Percentiles rank a stretch among this genome's conserved stretches.
phyloP scores from a whole-genome alignment of 2,329 filamentous ascomycete genomes.

The Cytospora paraplurivora region DNA sequence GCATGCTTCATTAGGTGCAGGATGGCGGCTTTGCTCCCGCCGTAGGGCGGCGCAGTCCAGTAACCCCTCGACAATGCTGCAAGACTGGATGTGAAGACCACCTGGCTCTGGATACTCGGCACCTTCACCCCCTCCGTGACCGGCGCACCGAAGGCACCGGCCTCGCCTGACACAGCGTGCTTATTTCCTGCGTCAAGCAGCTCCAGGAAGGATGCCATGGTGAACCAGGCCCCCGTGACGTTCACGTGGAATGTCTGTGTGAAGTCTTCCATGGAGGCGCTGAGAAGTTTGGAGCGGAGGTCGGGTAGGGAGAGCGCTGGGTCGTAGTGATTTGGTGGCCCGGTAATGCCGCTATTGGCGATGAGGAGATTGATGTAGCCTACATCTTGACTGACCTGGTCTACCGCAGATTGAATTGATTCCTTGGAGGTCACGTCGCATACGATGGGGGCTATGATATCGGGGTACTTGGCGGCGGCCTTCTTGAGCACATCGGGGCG shows the following conservation, averaged over 20 bases:
- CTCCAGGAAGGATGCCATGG: slow-evolving; percentile 67
- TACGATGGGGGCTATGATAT: slow-evolving; percentile 38
- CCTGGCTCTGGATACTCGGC: slow-evolving; percentile 41
- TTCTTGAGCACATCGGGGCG: slow-evolving; percentile 46
- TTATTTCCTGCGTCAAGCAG: slow-evolving; percentile 64
- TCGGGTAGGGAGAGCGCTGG: slow-evolving; percentile 34
- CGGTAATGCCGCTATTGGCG: slow-evolving; percentile 62
- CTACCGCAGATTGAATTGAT: slow-evolving; percentile 61
- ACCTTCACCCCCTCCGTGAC: slow-evolving; percentile 30
- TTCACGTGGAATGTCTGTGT: slow-evolving; percentile 58
- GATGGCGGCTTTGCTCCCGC: slow-evolving; percentile 67
- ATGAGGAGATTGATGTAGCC: slow-evolving; percentile 65
- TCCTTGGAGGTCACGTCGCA: slow-evolving; percentile 49
- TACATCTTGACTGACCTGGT: slow-evolving; percentile 54
- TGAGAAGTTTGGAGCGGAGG: slow-evolving; percentile 48
- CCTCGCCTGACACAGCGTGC: slow-evolving; percentile 39
- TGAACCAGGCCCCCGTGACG: slow-evolving; percentile 67
- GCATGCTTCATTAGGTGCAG: slow-evolving; percentile 69
- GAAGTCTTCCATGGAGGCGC: slow-evolving; percentile 62
- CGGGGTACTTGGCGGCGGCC: slow-evolving; percentile 39
- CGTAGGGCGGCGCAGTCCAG: slow-evolving; percentile 66
- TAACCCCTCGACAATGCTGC: slow-evolving; percentile 61
- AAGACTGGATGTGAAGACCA: slow-evolving; percentile 66
- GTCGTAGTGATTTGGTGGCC: slow-evolving; percentile 30
- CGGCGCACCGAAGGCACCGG: slow-evolving; percentile 36